Percentiles rank a stretch among this genome's conserved stretches.
Conservation (phyloP, 345 rosid species). For the Fremontodendron californicum region DNA sequence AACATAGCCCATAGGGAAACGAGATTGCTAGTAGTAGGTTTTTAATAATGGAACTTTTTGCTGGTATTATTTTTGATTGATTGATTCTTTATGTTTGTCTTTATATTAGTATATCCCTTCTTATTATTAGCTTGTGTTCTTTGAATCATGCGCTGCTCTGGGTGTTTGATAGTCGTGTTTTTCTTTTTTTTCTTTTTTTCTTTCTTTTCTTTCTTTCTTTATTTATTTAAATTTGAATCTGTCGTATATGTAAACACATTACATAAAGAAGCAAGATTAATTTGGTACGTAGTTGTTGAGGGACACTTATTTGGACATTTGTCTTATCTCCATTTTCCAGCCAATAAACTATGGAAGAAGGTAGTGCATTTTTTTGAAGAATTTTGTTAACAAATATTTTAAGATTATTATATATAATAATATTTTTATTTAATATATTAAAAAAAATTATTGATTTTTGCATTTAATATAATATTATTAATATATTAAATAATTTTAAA, state of each 20-base stretch:
- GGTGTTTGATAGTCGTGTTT: background rate
- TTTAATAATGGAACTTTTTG: conserved; percentile 24
- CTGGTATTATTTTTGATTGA: conserved; percentile 29
- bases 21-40: conserved; percentile 15
- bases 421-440: too few relatives aligned
- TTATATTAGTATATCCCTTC: background rate
- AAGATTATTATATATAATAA: background rate
- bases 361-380: background rate
- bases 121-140: background rate
- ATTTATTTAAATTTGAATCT: background rate
- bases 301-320: background rate
- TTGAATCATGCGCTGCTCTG: background rate
- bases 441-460: too few relatives aligned
- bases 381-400: background rate
- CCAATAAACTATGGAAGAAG: background rate
- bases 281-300: background rate
- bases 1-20: background rate
- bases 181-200: too few relatives aligned
- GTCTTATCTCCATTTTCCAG: background rate
- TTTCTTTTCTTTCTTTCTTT: too few relatives aligned
- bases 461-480: too few relatives aligned
- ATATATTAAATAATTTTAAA: too few relatives aligned
- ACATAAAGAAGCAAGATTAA: background rate
- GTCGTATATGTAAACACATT: background rate
- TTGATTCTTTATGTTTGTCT: conserved; percentile 25